Evolutionary conservation across 805 yeast species (phyloP).

Genomic region (Jamesozyma piceae): DNA sequence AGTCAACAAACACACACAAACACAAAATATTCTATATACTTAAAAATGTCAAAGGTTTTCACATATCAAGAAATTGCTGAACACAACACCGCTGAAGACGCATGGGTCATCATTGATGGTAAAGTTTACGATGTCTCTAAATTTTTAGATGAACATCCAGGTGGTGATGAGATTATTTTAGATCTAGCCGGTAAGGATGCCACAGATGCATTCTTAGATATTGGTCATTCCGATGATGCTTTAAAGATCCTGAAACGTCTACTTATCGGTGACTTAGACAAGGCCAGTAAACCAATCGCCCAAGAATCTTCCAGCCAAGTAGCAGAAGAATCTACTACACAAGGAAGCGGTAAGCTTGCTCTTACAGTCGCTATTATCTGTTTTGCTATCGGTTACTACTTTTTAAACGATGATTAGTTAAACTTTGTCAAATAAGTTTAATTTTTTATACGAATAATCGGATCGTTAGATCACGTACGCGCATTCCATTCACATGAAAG

Average conservation of each 20-base stretch:
- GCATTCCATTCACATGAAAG: too few species aligned
- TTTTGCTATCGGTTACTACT: constrained; percentile 23
- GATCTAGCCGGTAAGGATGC: constrained; percentile 81
- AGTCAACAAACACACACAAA: not conserved
- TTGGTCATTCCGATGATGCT: constrained; percentile 97
- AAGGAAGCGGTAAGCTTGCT: constrained; percentile 68
- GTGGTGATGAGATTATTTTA: constrained; percentile 73
- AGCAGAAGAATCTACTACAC: constrained; percentile 39
- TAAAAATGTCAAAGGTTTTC: constrained; percentile 46
- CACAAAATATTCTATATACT: too few species aligned
- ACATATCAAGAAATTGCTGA: constrained; percentile 58
- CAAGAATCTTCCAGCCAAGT: constrained; percentile 15
- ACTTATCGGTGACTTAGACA: constrained; percentile 73
- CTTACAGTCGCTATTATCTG: constrained; percentile 57
- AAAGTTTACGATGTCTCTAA: constrained; percentile 77
- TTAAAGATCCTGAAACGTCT: constrained; percentile 60
- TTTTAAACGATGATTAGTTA: constrained; percentile 21
- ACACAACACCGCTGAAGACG: constrained; percentile 66
- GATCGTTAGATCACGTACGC: too few species aligned
- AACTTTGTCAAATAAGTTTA: too few species aligned
- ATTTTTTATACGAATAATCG: too few species aligned
- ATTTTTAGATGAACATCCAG: constrained; percentile 50
- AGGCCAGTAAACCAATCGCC: constrained; percentile 36
- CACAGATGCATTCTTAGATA: constrained; percentile 75
- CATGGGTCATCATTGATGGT: constrained; percentile 73